These are phyloP conservation scores for Clitopilus passeckerianus DNA, from an alignment of 768 basidiomycete species.

Conservation along the genomic window DNA sequence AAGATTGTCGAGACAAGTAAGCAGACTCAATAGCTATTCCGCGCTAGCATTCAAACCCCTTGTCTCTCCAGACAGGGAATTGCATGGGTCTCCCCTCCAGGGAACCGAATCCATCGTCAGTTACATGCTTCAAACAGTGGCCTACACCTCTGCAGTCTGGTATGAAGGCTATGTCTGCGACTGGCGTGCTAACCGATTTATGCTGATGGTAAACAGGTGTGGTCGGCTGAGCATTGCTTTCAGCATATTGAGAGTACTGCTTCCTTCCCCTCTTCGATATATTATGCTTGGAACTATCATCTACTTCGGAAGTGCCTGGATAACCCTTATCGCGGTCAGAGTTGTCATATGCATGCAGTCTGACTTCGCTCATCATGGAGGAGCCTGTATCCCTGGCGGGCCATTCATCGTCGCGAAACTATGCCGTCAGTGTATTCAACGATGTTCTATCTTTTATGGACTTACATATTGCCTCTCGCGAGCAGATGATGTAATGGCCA, in stretches of 20 bases:
- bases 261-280: background rate
- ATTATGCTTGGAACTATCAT: background rate
- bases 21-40: background rate
- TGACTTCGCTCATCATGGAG: background rate
- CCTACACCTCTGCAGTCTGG: background rate
- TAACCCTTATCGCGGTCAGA: background rate
- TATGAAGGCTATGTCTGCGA: background rate
- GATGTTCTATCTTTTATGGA: background rate
- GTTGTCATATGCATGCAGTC: background rate
- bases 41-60: background rate
- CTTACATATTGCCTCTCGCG: background rate
- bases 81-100: background rate
- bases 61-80: slow-evolving; percentile 1
- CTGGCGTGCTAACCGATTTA: background rate
- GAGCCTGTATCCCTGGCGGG: background rate
- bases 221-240: background rate
- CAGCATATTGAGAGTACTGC: background rate
- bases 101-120: background rate
- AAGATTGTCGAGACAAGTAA: slow-evolving; percentile 6
- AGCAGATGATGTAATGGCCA: background rate
- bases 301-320: background rate
- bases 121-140: background rate
- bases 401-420: background rate
- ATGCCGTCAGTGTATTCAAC: background rate
- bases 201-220: background rate